Evolutionary conservation across 352 stramenopile genomes (phyloP).

Genomic region (Phytophthora kernoviae): DNA sequence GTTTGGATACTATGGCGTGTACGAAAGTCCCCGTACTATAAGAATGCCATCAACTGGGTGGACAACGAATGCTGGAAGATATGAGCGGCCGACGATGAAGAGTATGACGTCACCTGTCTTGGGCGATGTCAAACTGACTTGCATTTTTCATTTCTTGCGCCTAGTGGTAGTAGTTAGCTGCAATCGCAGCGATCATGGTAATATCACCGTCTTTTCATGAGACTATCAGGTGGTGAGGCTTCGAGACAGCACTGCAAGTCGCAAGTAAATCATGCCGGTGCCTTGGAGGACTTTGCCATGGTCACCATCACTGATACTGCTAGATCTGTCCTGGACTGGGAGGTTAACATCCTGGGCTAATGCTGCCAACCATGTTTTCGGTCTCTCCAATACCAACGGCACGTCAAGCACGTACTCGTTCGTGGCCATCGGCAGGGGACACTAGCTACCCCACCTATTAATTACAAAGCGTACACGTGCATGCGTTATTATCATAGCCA

Average conservation of each 20-base stretch:
- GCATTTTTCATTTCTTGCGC: slow-evolving; percentile 17
- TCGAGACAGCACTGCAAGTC: slow-evolving; percentile 37
- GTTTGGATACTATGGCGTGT: slow-evolving; percentile 56
- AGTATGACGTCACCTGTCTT: slow-evolving; percentile 6
- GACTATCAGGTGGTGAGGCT: slow-evolving; percentile 15
- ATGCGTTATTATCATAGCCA: background rate
- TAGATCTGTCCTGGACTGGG: slow-evolving; percentile 3
- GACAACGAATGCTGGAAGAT: slow-evolving; percentile 32
- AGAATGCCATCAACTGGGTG: slow-evolving; percentile 43
- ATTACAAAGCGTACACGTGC: slow-evolving; percentile 1
- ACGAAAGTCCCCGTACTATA: slow-evolving; percentile 42
- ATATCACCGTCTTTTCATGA: slow-evolving; percentile 16
- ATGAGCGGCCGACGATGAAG: slow-evolving; percentile 6
- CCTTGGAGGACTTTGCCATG: slow-evolving; percentile 6
- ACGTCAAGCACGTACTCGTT: slow-evolving; percentile 55
- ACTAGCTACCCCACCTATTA: slow-evolving; percentile 38
- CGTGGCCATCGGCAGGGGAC: slow-evolving; percentile 37
- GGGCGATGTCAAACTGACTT: slow-evolving; percentile 6
- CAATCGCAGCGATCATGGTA: slow-evolving; percentile 17
- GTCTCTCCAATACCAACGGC: slow-evolving; percentile 28
- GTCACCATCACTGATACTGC: background rate
- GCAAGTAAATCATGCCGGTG: slow-evolving; percentile 37
- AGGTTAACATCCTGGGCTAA: slow-evolving; percentile 29
- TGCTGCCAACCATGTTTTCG: slow-evolving; percentile 18
- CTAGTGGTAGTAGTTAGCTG: slow-evolving; percentile 21